phyloP scores from a whole-genome alignment of 768 basidiomycete genomes.

The Lactarius sanguifluus region DNA sequence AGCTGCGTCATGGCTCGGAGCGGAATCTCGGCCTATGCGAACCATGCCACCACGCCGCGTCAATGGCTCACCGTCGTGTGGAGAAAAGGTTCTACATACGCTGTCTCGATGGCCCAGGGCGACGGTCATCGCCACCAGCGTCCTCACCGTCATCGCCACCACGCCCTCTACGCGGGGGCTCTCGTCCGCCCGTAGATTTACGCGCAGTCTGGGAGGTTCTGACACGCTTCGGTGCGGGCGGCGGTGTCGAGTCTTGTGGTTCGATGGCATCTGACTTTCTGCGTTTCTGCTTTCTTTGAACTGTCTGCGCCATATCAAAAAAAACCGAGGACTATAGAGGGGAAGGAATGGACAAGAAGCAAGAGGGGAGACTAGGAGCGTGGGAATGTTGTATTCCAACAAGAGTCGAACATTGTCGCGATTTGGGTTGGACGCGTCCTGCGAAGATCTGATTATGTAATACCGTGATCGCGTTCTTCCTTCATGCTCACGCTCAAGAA shows the following conservation, averaged over 20 bases:
- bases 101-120: slow-evolving; percentile 22
- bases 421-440: slow-evolving; percentile 26
- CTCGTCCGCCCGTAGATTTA: slow-evolving; percentile 70
- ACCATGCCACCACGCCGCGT: slow-evolving; percentile 9
- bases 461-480: background rate
- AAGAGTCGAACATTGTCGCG: slow-evolving; percentile 24
- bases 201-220: slow-evolving; percentile 61
- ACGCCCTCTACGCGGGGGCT: slow-evolving; percentile 14
- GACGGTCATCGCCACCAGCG: slow-evolving; percentile 11
- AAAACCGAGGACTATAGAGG: slow-evolving; percentile 2
- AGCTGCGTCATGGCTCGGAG: slow-evolving; percentile 38
- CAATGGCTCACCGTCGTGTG: background rate
- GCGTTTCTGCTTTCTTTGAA: slow-evolving; percentile 55
- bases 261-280: slow-evolving; percentile 30
- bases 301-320: slow-evolving; percentile 63
- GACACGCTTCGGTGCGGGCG: slow-evolving; percentile 45
- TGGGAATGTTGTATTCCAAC: slow-evolving; percentile 29
- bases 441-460: slow-evolving; percentile 10
- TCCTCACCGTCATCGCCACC: background rate
- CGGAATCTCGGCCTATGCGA: slow-evolving; percentile 16
- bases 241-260: slow-evolving; percentile 43
- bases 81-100: slow-evolving; percentile 15
- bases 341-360: slow-evolving; percentile 3
- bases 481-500: background rate
- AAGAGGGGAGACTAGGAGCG: slow-evolving; percentile 23